Evolutionary conservation across 2,329 filamentous ascomycete species (phyloP).

Genomic region (Domatiomyces globalis): DNA sequence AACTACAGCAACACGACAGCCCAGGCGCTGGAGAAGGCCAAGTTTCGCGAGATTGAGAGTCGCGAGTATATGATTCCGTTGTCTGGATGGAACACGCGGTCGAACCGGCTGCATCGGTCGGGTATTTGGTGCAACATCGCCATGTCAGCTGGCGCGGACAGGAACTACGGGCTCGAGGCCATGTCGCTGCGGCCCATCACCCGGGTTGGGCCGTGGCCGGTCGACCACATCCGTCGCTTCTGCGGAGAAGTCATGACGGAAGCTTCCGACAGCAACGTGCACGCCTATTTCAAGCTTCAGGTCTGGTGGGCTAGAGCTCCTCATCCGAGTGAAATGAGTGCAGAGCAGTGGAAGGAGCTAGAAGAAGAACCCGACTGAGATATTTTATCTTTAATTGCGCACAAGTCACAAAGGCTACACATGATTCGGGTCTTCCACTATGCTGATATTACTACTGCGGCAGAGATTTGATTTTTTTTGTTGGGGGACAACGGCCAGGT

Average conservation of each 20-base stretch:
- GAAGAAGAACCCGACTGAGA: background rate
- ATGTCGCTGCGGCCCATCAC: conserved; percentile 61
- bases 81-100: conserved; percentile 57
- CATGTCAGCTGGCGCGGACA: conserved; percentile 45
- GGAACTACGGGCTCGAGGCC: conserved; percentile 41
- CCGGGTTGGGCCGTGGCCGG: conserved; percentile 46
- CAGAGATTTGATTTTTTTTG: background rate
- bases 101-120: conserved; percentile 46
- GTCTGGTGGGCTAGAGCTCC: conserved; percentile 21
- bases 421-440: background rate
- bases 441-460: background rate
- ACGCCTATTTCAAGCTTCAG: conserved; percentile 50
- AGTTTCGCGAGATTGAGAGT: conserved; percentile 69
- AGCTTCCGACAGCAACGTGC: conserved; percentile 52
- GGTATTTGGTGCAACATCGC: conserved; percentile 75
- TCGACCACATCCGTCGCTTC: conserved; percentile 49
- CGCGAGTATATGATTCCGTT: conserved; percentile 54
- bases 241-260: conserved; percentile 51
- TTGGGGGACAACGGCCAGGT: background rate
- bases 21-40: conserved; percentile 49
- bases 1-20: conserved; percentile 46
- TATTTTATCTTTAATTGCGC: background rate
- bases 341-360: background rate
- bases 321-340: background rate
- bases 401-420: background rate